phyloP scores from a whole-genome alignment of 208 protist genomes.

The Tritrichomonas musculus region DNA sequence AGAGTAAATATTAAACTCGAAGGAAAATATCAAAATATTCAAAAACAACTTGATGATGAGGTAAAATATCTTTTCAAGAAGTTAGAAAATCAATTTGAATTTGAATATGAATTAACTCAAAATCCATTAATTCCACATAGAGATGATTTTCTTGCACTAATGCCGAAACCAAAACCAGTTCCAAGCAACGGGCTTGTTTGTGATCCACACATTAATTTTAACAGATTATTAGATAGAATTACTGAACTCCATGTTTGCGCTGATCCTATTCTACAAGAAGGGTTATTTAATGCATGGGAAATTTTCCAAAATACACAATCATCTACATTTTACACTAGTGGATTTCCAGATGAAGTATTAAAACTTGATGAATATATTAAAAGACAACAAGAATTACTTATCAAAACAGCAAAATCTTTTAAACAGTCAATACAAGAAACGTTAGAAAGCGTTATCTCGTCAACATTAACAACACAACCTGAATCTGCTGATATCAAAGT shows the following conservation, averaged over 20 bases:
- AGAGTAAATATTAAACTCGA: neutral
- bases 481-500: neutral
- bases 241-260: neutral
- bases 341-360: neutral
- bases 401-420: neutral
- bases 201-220: neutral
- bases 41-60: neutral
- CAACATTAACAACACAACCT: neutral
- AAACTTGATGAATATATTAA: neutral
- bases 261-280: neutral
- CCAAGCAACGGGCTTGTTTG: neutral
- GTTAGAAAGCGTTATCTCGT: neutral
- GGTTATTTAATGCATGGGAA: neutral
- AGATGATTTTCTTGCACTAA: neutral
- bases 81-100: neutral
- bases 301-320: neutral
- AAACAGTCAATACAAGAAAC: slow-evolving; percentile 16
- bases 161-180: neutral
- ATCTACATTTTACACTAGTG: neutral
- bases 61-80: neutral
- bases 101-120: slow-evolving; percentile 12
- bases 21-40: neutral
- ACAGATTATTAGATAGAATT: neutral
- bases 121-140: slow-evolving; percentile 33
- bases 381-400: neutral